A percentile compares a stretch with the other conserved stretches of the same genome.
phyloP scores from a whole-genome alignment of 2,329 filamentous ascomycete genomes.

The Massarina eburnea region DNA sequence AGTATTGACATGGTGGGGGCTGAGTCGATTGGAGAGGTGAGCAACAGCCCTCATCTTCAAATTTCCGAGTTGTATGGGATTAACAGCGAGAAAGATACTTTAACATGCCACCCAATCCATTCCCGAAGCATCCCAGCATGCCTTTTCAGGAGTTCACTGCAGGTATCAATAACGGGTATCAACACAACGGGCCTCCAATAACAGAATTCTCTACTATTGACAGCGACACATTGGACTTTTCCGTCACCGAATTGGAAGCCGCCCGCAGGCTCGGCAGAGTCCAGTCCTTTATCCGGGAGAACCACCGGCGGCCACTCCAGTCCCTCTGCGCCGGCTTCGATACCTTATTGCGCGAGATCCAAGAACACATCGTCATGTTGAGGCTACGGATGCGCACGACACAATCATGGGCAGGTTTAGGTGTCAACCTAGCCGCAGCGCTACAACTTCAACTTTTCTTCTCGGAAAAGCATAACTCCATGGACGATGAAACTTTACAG shows the following conservation, averaged over 20 bases:
- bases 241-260: slow-evolving; percentile 12
- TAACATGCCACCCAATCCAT: slow-evolving; percentile 14
- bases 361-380: slow-evolving; percentile 2
- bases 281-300: slow-evolving; percentile 14
- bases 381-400: slow-evolving; percentile 1
- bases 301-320: slow-evolving; percentile 1
- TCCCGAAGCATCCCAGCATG: slow-evolving; percentile 12
- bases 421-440: slow-evolving; percentile 8
- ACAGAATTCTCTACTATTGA: slow-evolving; percentile 6
- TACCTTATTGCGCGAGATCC: slow-evolving; percentile 1
- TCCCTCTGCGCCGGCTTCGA: background rate
- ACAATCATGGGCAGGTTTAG: slow-evolving; percentile 6
- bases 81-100: slow-evolving; percentile 10
- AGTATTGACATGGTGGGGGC: slow-evolving; percentile 9
- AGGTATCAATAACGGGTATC: background rate
- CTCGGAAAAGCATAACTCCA: slow-evolving; percentile 4
- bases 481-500: slow-evolving; percentile 3
- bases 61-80: background rate
- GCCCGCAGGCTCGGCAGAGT: slow-evolving; percentile 10
- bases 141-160: background rate
- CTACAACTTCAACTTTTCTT: slow-evolving; percentile 16
- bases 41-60: no score
- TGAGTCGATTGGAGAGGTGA: slow-evolving; percentile 11
- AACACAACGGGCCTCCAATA: slow-evolving; percentile 1
- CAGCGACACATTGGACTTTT: background rate